Evolutionary conservation across 2,329 filamentous ascomycete species (phyloP), one percentile per base, ranked within the genome.

Genomic region (Orbilia oligospora): DNA sequence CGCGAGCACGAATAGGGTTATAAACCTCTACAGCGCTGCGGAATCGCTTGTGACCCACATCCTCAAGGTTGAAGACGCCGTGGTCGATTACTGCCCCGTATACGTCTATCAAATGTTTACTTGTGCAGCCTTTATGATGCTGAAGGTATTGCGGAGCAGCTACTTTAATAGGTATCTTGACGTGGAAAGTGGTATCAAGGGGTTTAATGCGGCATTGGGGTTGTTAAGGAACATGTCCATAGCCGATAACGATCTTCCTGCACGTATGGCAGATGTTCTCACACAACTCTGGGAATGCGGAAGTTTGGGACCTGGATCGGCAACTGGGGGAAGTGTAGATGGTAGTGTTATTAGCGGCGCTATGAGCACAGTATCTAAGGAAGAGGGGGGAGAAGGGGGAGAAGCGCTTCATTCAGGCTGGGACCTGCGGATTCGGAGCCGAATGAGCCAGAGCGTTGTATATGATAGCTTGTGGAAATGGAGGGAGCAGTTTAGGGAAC

Each of bases 381-480:
- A 78, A 41, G 75, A 78, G 33, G 64, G 20, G 36, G 61, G 5
- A 8, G 73, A 73, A 44, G 56, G 30, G 18, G 67, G 81, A 16
- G 77, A 76, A 41, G 65, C 64, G 14, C 46, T 78, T 22, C 75
- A 78, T 18, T 85, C 87, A 18, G 85, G 86, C 51, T 85, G 95
- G 51, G 91, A 94, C 83, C 88, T 96, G 61, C 93, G 93, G 83
- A 91, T 95, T n/a, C 89, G 92, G 63, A 94, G 92, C 81, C 88
- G 92, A 24, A 93, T 93, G 87, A 94, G 92, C 84, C 93, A 95
- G 90, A 94, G 91, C 83, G 88, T 94, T 14, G 90, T 96, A 0
- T 95, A 93, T 82, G 92, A 96, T 84, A 93, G 91, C 12, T 92
- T 94, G 64, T 95, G 92, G 92, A 88, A 92, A 80, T 96, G 92